Conservation (phyloP, 1,284 basidiomycete genomes). For the Thelephora terrestris region DNA sequence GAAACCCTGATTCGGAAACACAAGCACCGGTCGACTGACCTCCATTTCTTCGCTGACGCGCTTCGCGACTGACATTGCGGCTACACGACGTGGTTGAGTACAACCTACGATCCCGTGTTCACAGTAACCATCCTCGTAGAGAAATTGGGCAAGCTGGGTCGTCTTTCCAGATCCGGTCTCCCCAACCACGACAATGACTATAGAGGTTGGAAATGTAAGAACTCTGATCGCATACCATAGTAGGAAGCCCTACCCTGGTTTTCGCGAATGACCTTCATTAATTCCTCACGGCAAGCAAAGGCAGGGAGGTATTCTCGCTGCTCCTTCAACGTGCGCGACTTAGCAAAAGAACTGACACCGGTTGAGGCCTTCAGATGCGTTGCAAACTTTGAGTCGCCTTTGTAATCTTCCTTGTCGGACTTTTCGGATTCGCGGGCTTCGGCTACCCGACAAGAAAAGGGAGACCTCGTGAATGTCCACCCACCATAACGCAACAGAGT, state of each 20-base stretch:
- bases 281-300: slow-evolving; percentile 93
- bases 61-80: slow-evolving; percentile 98
- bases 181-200: slow-evolving; percentile 88
- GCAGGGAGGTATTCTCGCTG: slow-evolving; percentile 97
- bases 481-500: slow-evolving; percentile 10
- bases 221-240: background rate
- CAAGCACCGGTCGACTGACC: slow-evolving; percentile 27
- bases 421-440: slow-evolving; percentile 43
- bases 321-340: slow-evolving; percentile 79
- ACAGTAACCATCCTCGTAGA: slow-evolving; percentile 95
- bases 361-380: slow-evolving; percentile 74
- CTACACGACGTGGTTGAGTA: slow-evolving; percentile 94
- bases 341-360: slow-evolving; percentile 80
- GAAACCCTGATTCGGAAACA: background rate
- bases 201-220: background rate
- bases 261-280: slow-evolving; percentile 85
- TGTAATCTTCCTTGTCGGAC: slow-evolving; percentile 53
- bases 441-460: slow-evolving; percentile 30
- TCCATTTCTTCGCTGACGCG: slow-evolving; percentile 96
- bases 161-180: slow-evolving; percentile 97
- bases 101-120: slow-evolving; percentile 85
- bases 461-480: slow-evolving; percentile 66
- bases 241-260: slow-evolving; percentile 71
- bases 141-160: slow-evolving; percentile 84
- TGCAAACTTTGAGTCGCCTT: slow-evolving; percentile 94